Percentiles rank a stretch among this genome's conserved stretches.
These are phyloP conservation scores for Pyricularia grisea DNA, from an alignment of 2,329 filamentous ascomycete genomes.

Conservation along the genomic window DNA sequence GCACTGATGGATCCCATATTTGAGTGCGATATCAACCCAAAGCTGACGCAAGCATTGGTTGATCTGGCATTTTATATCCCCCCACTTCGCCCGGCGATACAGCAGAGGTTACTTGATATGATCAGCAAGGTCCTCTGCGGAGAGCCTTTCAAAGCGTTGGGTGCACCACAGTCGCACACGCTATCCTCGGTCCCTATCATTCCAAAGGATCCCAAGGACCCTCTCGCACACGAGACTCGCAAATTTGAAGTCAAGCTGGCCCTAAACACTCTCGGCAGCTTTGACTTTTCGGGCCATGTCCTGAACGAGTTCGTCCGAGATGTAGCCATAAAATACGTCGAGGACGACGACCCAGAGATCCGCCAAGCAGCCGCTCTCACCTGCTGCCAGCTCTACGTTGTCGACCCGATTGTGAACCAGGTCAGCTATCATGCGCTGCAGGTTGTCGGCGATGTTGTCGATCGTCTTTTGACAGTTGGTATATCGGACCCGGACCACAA, in stretches of 20 bases:
- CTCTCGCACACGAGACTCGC: conserved; percentile 67
- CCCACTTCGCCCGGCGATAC: conserved; percentile 83
- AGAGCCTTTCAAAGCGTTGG: conserved; percentile 83
- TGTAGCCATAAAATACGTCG: conserved; percentile 95
- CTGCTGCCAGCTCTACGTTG: conserved; percentile 94
- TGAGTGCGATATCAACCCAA: conserved; percentile 86
- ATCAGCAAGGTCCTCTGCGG: conserved; percentile 89
- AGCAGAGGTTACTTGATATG: conserved; percentile 89
- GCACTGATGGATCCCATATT: conserved; percentile 93
- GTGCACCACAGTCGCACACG: conserved; percentile 77
- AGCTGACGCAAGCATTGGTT: conserved; percentile 87
- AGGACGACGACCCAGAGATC: conserved; percentile 89
- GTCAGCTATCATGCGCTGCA: conserved; percentile 95
- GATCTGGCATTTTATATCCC: conserved; percentile 99
- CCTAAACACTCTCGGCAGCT: conserved; percentile 91
- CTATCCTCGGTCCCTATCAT: conserved; percentile 73
- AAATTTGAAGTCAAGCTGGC: conserved; percentile 88
- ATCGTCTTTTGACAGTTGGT: conserved; percentile 89
- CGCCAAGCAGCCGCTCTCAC: conserved; percentile 91
- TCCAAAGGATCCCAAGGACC: conserved; percentile 78
- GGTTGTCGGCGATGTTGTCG: conserved; percentile 95
- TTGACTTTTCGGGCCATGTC: conserved; percentile 87
- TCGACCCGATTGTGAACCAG: conserved; percentile 95
- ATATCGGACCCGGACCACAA: conserved; percentile 85
- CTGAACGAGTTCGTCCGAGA: conserved; percentile 98